Evolutionary conservation across 257 asterid genomes (phyloP), one percentile per base, ranked within the genome.

Genomic region (Plantago ovata): DNA sequence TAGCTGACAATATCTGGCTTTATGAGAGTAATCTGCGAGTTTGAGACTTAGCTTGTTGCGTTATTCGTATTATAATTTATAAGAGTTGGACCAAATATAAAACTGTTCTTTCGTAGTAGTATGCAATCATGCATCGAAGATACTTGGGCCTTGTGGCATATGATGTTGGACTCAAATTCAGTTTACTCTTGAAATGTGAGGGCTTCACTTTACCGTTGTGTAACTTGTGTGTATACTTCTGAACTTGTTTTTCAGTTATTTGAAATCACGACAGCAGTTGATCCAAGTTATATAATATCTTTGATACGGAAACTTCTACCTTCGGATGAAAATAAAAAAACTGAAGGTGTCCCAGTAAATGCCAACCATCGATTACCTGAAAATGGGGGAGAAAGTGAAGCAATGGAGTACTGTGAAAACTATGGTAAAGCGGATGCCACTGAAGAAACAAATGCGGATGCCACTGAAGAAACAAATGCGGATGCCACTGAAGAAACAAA

Each of bases 261-360:
- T 64, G 89, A 86, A 47, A 68, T 93, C 45, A 72, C 87, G 41
- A 88, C 97, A 3, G 77, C 96, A 49, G 84, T 93, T 62, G 97
- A 93, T 82, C 97, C 98, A 43, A 73, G 91, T 73, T 78, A 81
- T 66, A 77, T 93, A 63, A 93, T 93, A 71, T 79, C 97, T 47
- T 74, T 88, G 88, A 93, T 93, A 78, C 83, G 98, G 78, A 89
- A 71, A 65, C 96, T 93, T 72, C 74, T 89, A 7, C 94, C 94
- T 10, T 70, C 68, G 12, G 67, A 66, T 63, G 70, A 55, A 58
- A 80, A 76, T 69, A 65, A 47, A 11, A 58, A 59, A 59, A 16
- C 65, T 41, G 79, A 76, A 56, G 76, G 62, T 36, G 43, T 56
- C 28, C 68, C 40, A 19, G 75, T 47, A 39, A 54, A 56, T 50